These are phyloP conservation scores for Filobasidium uniguttulatum DNA, from an alignment of 1,284 basidiomycete genomes.

Conservation along the genomic window DNA sequence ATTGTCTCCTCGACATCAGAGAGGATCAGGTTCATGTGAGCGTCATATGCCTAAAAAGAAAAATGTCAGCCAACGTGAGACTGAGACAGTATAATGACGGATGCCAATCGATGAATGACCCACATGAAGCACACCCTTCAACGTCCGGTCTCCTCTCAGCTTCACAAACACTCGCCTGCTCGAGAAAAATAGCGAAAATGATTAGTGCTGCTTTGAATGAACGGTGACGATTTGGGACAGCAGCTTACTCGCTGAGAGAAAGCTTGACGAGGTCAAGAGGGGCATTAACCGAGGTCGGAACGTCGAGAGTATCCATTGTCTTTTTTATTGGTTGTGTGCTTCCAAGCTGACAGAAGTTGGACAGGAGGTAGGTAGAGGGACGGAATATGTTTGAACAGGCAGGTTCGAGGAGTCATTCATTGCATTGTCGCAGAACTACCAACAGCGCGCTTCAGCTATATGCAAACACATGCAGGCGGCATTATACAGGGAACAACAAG, in stretches of 20 bases:
- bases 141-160: conserved; percentile 82
- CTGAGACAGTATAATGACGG: neutral
- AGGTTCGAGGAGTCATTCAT: too few species aligned
- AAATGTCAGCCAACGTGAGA: neutral
- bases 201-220: neutral
- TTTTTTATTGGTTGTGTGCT: neutral
- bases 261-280: conserved; percentile 97
- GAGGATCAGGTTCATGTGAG: conserved; percentile 98
- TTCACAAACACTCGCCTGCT: conserved; percentile 45
- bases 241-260: conserved; percentile 89
- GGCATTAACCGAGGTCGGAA: conserved; percentile 60
- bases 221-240: conserved; percentile 44
- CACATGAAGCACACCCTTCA: conserved; percentile 87
- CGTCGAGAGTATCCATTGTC: conserved; percentile 43
- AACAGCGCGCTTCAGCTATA: too few species aligned
- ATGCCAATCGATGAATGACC: conserved; percentile 32
- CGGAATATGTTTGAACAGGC: too few species aligned
- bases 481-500: too few species aligned
- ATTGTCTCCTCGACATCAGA: conserved; percentile 95
- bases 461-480: too few species aligned
- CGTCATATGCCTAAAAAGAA: conserved; percentile 81
- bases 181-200: neutral
- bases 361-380: too few species aligned
- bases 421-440: too few species aligned
- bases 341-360: neutral